A percentile compares a stretch with the other conserved stretches of the same genome.
These are phyloP conservation scores for Luffa acutangula DNA, from an alignment of 306 rosid genomes.

Conservation along the genomic window DNA sequence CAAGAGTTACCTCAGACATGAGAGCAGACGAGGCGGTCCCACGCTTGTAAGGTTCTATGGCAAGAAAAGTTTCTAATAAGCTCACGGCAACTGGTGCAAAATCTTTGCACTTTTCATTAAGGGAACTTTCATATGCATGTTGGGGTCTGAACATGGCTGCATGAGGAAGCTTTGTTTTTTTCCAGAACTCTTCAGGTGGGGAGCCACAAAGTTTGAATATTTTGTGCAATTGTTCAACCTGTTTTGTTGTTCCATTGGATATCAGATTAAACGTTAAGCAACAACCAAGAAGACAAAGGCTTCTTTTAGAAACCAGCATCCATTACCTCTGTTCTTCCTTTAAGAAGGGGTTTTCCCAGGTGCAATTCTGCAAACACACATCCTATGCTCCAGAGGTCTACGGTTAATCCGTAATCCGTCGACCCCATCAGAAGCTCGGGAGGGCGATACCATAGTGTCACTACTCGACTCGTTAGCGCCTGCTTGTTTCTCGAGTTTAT, in stretches of 20 bases:
- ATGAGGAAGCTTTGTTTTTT: conserved; percentile 69
- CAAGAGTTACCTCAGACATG: conserved; percentile 57
- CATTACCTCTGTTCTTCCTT: conserved; percentile 95
- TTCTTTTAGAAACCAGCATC: not conserved
- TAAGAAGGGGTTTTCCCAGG: conserved; percentile 69
- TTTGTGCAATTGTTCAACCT: conserved; percentile 96
- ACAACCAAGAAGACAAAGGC: not conserved
- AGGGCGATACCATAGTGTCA: conserved; percentile 96
- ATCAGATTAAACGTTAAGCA: not conserved
- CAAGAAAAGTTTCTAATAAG: conserved; percentile 60
- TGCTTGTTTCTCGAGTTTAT: conserved; percentile 44
- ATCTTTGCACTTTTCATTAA: conserved; percentile 51
- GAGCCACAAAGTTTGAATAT: conserved; percentile 91
- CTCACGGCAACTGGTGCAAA: conserved; percentile 44
- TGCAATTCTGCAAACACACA: conserved; percentile 89
- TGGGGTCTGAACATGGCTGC: conserved; percentile 87
- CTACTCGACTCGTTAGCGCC: conserved; percentile 78
- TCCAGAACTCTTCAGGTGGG: conserved; percentile 90
- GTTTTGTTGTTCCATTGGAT: conserved; percentile 3
- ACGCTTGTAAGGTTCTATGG: conserved; percentile 57
- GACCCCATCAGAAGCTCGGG: conserved; percentile 97
- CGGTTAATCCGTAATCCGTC: conserved; percentile 68
- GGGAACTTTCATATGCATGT: conserved; percentile 50
- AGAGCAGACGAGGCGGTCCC: conserved; percentile 90
- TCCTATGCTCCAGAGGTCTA: conserved; percentile 96